Evolutionary conservation across 305 asterid genomes (phyloP).

Genomic region (Fraxinus xanthoxyloides): DNA sequence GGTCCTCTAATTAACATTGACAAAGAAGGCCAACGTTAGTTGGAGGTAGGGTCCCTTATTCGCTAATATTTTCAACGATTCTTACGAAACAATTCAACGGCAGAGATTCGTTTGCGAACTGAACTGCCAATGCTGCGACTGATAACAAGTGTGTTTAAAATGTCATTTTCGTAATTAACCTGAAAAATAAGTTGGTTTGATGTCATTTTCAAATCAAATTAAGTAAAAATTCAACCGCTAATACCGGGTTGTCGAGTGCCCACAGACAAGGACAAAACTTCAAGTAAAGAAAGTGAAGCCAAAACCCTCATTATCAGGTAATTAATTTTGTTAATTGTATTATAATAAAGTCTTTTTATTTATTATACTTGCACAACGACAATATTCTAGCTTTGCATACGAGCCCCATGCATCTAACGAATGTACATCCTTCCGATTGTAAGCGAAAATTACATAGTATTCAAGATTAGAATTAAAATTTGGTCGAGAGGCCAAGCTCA

Average conservation of each 20-base stretch:
- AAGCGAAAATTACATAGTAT: background rate
- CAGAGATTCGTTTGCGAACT: background rate
- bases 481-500: background rate
- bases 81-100: background rate
- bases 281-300: background rate
- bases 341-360: background rate
- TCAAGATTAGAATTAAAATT: background rate
- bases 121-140: background rate
- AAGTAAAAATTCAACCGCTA: constrained; percentile 17
- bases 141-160: background rate
- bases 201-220: background rate
- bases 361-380: background rate
- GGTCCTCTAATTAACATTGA: constrained; percentile 16
- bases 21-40: background rate
- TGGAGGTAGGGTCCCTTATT: constrained; percentile 13
- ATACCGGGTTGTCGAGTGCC: constrained; percentile 13
- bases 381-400: constrained; percentile 18
- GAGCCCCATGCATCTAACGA: constrained; percentile 28
- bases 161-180: constrained; percentile 12
- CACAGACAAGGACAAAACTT: constrained; percentile 32
- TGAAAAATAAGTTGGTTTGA: background rate
- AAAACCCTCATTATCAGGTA: background rate
- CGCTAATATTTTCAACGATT: background rate
- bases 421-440: background rate
- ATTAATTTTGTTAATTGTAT: background rate